A percentile compares a stretch with the other conserved stretches of the same genome.
phyloP scores from a whole-genome alignment of 352 stramenopile species.

The Pythium dissimile region DNA sequence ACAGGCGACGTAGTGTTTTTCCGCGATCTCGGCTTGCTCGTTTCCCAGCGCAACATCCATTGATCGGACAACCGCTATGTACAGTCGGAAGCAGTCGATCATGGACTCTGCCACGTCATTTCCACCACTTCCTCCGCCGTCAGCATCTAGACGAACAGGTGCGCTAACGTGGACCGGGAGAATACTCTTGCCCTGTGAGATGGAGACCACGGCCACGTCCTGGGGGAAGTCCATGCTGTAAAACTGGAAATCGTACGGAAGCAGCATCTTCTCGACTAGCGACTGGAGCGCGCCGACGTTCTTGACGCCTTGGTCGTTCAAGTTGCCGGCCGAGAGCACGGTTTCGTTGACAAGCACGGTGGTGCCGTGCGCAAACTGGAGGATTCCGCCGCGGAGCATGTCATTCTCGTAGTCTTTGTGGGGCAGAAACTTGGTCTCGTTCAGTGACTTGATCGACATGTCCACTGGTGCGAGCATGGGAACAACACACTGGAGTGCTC shows the following conservation, averaged over 20 bases:
- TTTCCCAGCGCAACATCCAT: slow-evolving; percentile 61
- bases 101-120: slow-evolving; percentile 19
- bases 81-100: slow-evolving; percentile 67
- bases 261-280: slow-evolving; percentile 69
- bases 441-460: slow-evolving; percentile 59
- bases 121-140: background rate
- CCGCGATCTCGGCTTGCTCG: slow-evolving; percentile 67
- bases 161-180: slow-evolving; percentile 58
- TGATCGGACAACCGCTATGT: slow-evolving; percentile 51
- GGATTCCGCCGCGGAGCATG: slow-evolving; percentile 36
- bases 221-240: slow-evolving; percentile 85
- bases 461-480: slow-evolving; percentile 50
- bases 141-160: slow-evolving; percentile 17
- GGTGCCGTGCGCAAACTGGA: slow-evolving; percentile 70
- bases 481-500: slow-evolving; percentile 42
- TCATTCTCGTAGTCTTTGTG: slow-evolving; percentile 80
- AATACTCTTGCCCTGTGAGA: slow-evolving; percentile 76
- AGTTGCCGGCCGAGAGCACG: slow-evolving; percentile 48
- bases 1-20: slow-evolving; percentile 76
- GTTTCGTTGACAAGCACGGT: slow-evolving; percentile 70
- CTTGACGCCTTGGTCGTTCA: slow-evolving; percentile 70
- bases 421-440: slow-evolving; percentile 56
- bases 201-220: slow-evolving; percentile 56
- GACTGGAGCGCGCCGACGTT: slow-evolving; percentile 71
- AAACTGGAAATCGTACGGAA: slow-evolving; percentile 83